Base-by-base conservation (phyloP, 2,329 filamentous ascomycete genomes). In the Neopestalotiopsis sp. region DNA sequence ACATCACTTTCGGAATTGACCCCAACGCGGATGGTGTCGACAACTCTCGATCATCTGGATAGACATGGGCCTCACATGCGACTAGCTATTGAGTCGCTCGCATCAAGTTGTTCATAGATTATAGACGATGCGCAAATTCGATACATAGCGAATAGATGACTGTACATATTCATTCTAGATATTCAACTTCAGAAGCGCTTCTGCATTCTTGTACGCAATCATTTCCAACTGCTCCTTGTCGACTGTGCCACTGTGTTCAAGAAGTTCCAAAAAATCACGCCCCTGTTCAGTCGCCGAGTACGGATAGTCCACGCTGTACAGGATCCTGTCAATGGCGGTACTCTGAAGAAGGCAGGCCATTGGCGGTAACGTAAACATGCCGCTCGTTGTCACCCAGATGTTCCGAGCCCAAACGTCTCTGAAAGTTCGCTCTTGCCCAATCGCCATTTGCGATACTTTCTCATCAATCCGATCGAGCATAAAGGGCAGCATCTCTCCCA, bases 1-100 rank as follows among this genome's bases (percentile, higher is more conserved):
- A 81, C 53, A 75, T 81, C 30, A 81, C 78, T 1, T 73, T 81
- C n/a, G 78, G 77, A 6, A 74, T 79, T 28, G 75, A 80, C 63
- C 73, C 75, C 1, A 65, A 56, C 6, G 45, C 45, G 3, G n/a
- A 53, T 20, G 45, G 45, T n/a, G n/a, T 53, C 0, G 45, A 53
- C 45, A 53, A 53, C 45, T 53, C 45, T 17, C n/a, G 45, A 10
- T 24, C 45, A 10, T 53, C 45, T 1, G 45, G 45, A 9, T 53
- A 53, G 20, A 53, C 4, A 20, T 53, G 2, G n/a, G 20, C 20
- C 3, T 10, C 45, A 4, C 14, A 53, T 20, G 17, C n/a, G 1
- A 20, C 45, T n/a, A 53, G 1, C 24, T 28, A 28, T 28, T 28
- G 0, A 1, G 24, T 28, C 24, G 24, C 24, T 28, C 24, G 24